Conservation (phyloP, 305 asterid genomes). For the Ajuga reptans region DNA sequence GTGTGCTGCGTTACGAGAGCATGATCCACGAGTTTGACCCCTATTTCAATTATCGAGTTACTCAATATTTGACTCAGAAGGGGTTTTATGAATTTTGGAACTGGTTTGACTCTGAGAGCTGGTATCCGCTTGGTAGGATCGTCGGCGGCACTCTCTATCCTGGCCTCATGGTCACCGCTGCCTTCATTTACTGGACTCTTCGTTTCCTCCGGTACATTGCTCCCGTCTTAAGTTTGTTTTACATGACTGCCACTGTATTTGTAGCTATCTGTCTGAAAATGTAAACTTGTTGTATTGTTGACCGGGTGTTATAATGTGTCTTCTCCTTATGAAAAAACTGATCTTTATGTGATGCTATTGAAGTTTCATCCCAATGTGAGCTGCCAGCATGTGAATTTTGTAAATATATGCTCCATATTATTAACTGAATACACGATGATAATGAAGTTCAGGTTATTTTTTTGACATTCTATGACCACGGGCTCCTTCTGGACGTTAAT, state of each 20-base stretch:
- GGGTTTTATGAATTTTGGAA: conserved; percentile 96
- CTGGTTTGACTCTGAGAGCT: conserved; percentile 97
- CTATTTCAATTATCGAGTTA: conserved; percentile 89
- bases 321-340: not conserved
- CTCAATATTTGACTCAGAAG: conserved; percentile 70
- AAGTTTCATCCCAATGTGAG: not conserved
- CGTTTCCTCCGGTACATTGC: conserved; percentile 60
- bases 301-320: not conserved
- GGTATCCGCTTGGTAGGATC: conserved; percentile 96
- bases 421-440: not conserved
- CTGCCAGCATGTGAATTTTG: not conserved
- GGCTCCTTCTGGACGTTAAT: not conserved
- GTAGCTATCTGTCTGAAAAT: not conserved
- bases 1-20: conserved; percentile 92
- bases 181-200: conserved; percentile 72
- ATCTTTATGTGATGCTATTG: not conserved
- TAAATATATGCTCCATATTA: not conserved
- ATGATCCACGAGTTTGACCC: conserved; percentile 99
- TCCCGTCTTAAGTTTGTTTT: not conserved
- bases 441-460: not conserved
- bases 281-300: not conserved
- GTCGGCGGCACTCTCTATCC: conserved; percentile 94
- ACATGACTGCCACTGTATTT: not conserved
- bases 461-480: not conserved
- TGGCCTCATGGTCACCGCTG: conserved; percentile 98